Percentiles rank a stretch among this genome's conserved stretches.
These are phyloP conservation scores for Penicillium pancosmium DNA, from an alignment of 495 filamentous ascomycete genomes.

Conservation along the genomic window DNA sequence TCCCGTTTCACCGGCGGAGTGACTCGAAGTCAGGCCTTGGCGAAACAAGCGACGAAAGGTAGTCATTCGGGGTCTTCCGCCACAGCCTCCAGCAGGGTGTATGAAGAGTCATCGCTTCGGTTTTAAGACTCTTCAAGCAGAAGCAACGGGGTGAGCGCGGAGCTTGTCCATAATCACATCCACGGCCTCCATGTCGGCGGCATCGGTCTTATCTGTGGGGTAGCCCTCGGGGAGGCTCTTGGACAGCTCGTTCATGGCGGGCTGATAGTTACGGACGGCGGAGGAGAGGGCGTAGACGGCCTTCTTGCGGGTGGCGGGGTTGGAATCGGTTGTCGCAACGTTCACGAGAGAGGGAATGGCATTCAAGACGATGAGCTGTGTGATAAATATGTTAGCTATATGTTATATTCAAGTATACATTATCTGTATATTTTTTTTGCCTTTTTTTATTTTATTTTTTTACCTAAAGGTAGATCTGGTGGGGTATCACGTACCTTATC, in stretches of 20 bases:
- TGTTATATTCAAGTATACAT: too few species aligned
- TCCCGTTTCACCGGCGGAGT: too few species aligned
- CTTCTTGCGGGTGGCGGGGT: conserved; percentile 76
- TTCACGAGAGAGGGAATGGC: conserved; percentile 69
- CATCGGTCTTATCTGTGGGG: conserved; percentile 63
- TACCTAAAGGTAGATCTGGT: too few species aligned
- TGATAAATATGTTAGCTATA: conserved; percentile 21
- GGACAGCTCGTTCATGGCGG: conserved; percentile 63
- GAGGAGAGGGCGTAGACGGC: conserved; percentile 84
- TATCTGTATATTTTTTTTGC: too few species aligned
- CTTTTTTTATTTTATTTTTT: too few species aligned
- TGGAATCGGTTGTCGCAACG: conserved; percentile 61
- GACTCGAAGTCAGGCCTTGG: too few species aligned
- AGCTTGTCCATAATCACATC: conserved; percentile 72
- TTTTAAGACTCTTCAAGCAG: conserved; percentile 24
- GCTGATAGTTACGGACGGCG: conserved; percentile 83
- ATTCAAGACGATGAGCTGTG: conserved; percentile 65
- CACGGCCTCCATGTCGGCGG: conserved; percentile 81
- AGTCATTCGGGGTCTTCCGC: too few species aligned
- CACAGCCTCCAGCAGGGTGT: too few species aligned
- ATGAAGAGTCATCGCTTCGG: too few species aligned
- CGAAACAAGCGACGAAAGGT: too few species aligned
- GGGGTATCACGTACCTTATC: conserved; percentile 55
- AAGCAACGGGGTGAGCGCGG: conserved; percentile 50
- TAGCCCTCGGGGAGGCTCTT: conserved; percentile 67